A percentile compares a stretch with the other conserved stretches of the same genome.
Evolutionary conservation across 441 rosid species (phyloP).

Genomic region (Codiaeum variegatum): DNA sequence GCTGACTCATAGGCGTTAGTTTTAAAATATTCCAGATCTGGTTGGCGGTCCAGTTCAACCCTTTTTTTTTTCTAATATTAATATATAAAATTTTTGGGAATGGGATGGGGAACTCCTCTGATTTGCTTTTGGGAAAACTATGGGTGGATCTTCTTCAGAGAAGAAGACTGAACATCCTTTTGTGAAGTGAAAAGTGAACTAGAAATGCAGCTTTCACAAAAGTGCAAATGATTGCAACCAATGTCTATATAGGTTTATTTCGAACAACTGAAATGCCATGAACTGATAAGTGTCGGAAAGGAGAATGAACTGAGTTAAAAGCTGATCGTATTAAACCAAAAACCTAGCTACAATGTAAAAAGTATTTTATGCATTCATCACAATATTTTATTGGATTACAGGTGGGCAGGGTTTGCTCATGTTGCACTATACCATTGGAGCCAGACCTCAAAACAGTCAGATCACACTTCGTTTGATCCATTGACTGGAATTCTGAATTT

Average conservation of each 20-base stretch:
- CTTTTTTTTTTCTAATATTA: neutral
- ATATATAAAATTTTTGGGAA: neutral
- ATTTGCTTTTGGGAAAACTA: neutral
- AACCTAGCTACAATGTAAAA: neutral
- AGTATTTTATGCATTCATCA: neutral
- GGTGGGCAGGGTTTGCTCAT: slow-evolving; percentile 67
- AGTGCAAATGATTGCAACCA: neutral
- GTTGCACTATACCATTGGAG: slow-evolving; percentile 42
- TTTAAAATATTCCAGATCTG: slow-evolving; percentile 4
- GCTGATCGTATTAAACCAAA: neutral
- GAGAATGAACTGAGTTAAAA: too few species aligned
- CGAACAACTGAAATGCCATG: neutral
- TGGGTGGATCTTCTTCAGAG: neutral
- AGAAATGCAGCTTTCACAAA: neutral
- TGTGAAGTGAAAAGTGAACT: neutral
- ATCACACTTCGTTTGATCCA: slow-evolving; percentile 21
- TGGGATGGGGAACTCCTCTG: neutral
- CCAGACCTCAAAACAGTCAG: slow-evolving; percentile 16
- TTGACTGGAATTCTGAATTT: slow-evolving; percentile 25
- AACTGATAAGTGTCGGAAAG: neutral
- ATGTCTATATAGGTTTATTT: neutral
- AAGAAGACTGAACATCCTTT: neutral
- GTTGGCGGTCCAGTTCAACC: neutral
- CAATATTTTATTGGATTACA: slow-evolving; percentile 23
- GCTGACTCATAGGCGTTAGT: slow-evolving; percentile 12